A percentile compares a stretch with the other conserved stretches of the same genome.
Conservation (phyloP, 2,329 filamentous ascomycete genomes). For the Arachnopeziza araneosa region DNA sequence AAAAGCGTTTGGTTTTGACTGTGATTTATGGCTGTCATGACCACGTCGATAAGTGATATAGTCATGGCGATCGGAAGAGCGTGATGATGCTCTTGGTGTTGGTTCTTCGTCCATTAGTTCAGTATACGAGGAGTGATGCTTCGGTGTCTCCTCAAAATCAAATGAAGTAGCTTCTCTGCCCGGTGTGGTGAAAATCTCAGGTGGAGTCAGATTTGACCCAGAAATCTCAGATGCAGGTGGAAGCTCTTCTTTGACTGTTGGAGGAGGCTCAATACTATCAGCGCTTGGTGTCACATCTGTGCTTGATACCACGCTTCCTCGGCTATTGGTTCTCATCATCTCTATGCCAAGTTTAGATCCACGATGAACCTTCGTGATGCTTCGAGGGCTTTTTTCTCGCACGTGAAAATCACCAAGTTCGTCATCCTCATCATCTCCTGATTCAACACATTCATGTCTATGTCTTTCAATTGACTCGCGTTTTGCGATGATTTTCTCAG, state of each 20-base stretch:
- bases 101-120: constrained; percentile 24
- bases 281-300: constrained; percentile 22
- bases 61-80: constrained; percentile 12
- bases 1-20: background rate
- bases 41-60: constrained; percentile 8
- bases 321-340: constrained; percentile 96
- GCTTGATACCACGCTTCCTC: constrained; percentile 61
- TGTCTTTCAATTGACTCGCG: constrained; percentile 70
- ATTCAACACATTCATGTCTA: constrained; percentile 71
- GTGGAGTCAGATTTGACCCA: constrained; percentile 25
- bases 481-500: constrained; percentile 69
- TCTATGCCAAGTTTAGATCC: constrained; percentile 90
- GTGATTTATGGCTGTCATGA: background rate
- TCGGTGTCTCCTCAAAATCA: constrained; percentile 27
- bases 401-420: constrained; percentile 61
- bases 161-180: constrained; percentile 17
- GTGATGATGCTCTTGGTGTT: constrained; percentile 24
- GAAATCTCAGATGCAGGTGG: constrained; percentile 21
- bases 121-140: constrained; percentile 13
- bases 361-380: constrained; percentile 55
- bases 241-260: constrained; percentile 25
- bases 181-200: constrained; percentile 21
- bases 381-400: constrained; percentile 37
- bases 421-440: constrained; percentile 91
- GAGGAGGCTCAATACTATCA: constrained; percentile 24